These are phyloP conservation scores for Coffea eugenioides DNA, from an alignment of 257 asterid genomes.

Conservation along the genomic window DNA sequence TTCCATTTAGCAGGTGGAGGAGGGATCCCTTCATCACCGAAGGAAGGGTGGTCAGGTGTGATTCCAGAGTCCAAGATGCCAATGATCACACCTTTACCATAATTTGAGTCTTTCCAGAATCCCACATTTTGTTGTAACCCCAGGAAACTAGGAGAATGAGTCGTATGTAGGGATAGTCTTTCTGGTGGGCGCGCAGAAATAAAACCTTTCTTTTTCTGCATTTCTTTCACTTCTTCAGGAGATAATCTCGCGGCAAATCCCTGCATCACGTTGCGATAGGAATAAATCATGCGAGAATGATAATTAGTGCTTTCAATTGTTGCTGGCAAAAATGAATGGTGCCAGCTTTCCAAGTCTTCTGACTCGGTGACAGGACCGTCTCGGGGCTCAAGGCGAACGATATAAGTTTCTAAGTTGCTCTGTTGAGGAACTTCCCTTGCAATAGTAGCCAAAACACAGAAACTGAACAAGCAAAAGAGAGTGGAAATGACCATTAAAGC, in stretches of 20 bases:
- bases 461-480: background rate
- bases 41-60: slow-evolving; percentile 21
- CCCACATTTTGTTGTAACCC: slow-evolving; percentile 16
- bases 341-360: slow-evolving; percentile 15
- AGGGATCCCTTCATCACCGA: slow-evolving; percentile 12
- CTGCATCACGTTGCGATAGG: slow-evolving; percentile 11
- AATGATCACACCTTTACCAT: slow-evolving; percentile 19
- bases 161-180: slow-evolving; percentile 9
- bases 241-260: slow-evolving; percentile 21
- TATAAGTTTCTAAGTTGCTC: background rate
- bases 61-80: slow-evolving; percentile 20
- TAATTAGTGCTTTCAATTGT: background rate
- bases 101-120: slow-evolving; percentile 11
- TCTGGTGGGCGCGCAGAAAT: slow-evolving; percentile 10
- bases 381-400: slow-evolving; percentile 7
- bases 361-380: background rate
- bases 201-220: slow-evolving; percentile 19
- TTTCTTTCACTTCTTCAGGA: slow-evolving; percentile 10
- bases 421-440: background rate
- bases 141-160: slow-evolving; percentile 17
- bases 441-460: background rate
- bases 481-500: slow-evolving; percentile 5
- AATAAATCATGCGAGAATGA: background rate
- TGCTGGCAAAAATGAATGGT: slow-evolving; percentile 13
- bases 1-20: slow-evolving; percentile 27